Base-by-base conservation (phyloP, 2,329 filamentous ascomycete genomes). In the Arthroderma sp. region DNA sequence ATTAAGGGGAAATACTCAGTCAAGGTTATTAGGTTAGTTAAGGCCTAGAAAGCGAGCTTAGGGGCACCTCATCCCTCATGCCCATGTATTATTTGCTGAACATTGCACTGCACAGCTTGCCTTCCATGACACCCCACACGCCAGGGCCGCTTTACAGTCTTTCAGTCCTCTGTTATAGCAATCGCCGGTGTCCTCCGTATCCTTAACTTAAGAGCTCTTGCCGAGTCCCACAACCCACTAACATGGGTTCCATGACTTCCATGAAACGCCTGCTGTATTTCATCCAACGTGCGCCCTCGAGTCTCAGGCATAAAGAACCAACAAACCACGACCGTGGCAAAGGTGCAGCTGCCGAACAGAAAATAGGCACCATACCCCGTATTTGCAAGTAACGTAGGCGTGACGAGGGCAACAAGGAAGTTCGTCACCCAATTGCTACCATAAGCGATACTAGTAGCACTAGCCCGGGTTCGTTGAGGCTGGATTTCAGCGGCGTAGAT, bases 401-500 rank as follows among this genome's bases (percentile, higher is more conserved):
- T 74, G 0, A 71, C 66, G 15, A 77, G 66, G 5, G 75, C 75
- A 1, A 77, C 74, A 1, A 77, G 59, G 59, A 71, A 76, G 58
- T 75, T 76, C 1, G 69, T 66, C 2, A 70, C 62, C 72, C 79
- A 82, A 52, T 81, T 80, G 15, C 74, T 72, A 2, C 78, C 76
- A 62, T 79, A 73, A 0, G 77, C 78, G 3, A 82, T 62, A 56
- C 74, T 77, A 11, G 76, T 80, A 2, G 79, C 80, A 0, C 76
- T 75, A 0, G 79, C 80, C 4, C 81, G 72, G 0, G 79, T 82
- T 39, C 75, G 69, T 2, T 74, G 71, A 0, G 79, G 79, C 61
- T 83, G 80, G 38, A 83, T 82, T 67, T 84, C 81, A 7, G 75
- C 74, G 0, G 77, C 75, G 58, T 82, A 83, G 5, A 84, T 77